Base-by-base conservation (phyloP, 805 yeast species). In the Pichia rugopelliculosa region DNA sequence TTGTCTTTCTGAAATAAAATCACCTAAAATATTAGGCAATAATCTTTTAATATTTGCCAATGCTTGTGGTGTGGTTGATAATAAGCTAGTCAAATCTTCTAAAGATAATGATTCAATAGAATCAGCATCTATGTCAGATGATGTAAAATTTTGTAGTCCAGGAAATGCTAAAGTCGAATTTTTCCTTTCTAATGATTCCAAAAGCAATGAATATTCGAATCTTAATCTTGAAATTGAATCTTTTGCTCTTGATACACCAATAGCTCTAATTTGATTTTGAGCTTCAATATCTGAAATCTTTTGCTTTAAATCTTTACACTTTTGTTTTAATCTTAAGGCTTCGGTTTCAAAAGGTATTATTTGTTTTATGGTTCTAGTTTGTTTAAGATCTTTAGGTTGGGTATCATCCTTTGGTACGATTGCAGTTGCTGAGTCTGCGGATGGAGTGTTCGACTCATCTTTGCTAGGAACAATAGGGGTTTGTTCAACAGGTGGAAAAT, bases 201-300 rank as follows among this genome's bases (percentile, higher is more conserved):
- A 67, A 26, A 93, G 68, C 12, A 91, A 69, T 1, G 90, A 77
- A 59, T 93, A 84, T 60, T 93, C 98, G 40, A 89, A 73, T 49
- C 96, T 77, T 41, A 87, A 71, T 53, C 97, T 71, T 56, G 87
- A 79, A 33, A 90, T 80, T 9, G 89, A 78, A 24, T 79, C 74
- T 53, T 86, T 79, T 12, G 95, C 82, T 56, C 96, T 77, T 15
- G 83, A 76, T 30, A 93, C 79, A 1, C 93, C 86, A 26, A 88
- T 67, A 0, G 89, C 76, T 46, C 88, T 78, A 8, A 80, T 68
- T 60, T 87, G 93, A 63, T 89, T 91, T 57, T 80, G 79, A 45
- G 78, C 81, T 58, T 88, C 95, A 27, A 89, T 74, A 53, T 84
- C 87, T 3, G 70, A 68, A 36, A 90, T 80, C 57, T 88, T 74